These are phyloP conservation scores for Fusarium aywerte DNA, from an alignment of 2,329 filamentous ascomycete species.

Conservation along the genomic window DNA sequence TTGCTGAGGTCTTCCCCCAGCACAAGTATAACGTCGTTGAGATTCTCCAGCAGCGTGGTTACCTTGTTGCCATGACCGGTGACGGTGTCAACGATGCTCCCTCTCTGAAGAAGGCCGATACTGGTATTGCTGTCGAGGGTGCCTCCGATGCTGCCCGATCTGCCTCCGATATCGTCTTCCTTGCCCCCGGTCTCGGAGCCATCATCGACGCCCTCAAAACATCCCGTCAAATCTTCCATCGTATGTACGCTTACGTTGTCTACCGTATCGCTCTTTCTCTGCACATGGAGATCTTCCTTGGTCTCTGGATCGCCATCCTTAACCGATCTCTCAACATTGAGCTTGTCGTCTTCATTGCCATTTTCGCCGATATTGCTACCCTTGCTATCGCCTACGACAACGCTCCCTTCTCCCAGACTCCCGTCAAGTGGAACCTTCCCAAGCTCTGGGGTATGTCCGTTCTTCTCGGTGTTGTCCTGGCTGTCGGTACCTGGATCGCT, in stretches of 20 bases:
- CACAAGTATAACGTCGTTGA: constrained; percentile 83
- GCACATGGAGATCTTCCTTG: constrained; percentile 90
- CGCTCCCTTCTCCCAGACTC: constrained; percentile 83
- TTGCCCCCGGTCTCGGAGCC: constrained; percentile 88
- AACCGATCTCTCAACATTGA: constrained; percentile 87
- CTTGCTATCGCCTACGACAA: constrained; percentile 95
- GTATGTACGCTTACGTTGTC: constrained; percentile 96
- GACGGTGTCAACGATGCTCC: constrained; percentile 95
- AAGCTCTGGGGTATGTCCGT: constrained; percentile 95
- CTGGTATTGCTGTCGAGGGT: constrained; percentile 93
- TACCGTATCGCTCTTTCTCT: constrained; percentile 94
- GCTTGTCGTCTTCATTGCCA: constrained; percentile 90
- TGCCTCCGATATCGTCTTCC: constrained; percentile 92
- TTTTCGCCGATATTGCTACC: constrained; percentile 93
- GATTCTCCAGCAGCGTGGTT: constrained; percentile 91
- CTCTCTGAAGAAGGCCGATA: constrained; percentile 94
- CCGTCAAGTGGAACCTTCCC: constrained; percentile 95
- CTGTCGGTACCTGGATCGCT: constrained; percentile 87
- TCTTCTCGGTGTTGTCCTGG: constrained; percentile 82
- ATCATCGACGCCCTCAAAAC: constrained; percentile 95
- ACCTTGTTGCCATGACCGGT: constrained; percentile 95
- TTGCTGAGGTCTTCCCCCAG: constrained; percentile 93
- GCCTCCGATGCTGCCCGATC: constrained; percentile 91
- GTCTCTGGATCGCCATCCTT: constrained; percentile 89
- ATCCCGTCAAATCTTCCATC: constrained; percentile 91